Evolutionary conservation across 2,329 filamentous ascomycete genomes (phyloP).

Genomic region (Didymella segeticola): DNA sequence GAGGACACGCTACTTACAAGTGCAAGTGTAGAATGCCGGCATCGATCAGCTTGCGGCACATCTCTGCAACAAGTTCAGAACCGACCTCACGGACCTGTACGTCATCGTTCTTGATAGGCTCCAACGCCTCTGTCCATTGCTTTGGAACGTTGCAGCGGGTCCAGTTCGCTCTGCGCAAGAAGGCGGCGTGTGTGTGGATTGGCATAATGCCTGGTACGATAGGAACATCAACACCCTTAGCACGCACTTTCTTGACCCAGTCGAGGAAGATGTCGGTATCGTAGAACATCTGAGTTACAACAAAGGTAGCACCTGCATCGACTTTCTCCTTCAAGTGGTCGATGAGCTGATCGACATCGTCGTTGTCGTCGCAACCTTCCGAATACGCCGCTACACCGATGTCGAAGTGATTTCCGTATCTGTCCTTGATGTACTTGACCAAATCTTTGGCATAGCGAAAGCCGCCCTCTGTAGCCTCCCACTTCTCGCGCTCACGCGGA

Average conservation of each 20-base stretch:
- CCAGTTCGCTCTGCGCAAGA: conserved; percentile 87
- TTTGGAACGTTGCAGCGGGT: conserved; percentile 85
- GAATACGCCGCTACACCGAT: conserved; percentile 98
- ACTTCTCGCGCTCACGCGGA: conserved; percentile 90
- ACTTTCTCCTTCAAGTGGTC: conserved; percentile 97
- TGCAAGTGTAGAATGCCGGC: conserved; percentile 88
- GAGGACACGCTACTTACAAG: conserved; percentile 63
- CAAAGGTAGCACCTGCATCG: conserved; percentile 89
- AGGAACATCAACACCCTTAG: conserved; percentile 80
- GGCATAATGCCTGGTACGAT: conserved; percentile 91
- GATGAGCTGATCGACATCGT: conserved; percentile 82
- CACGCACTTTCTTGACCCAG: conserved; percentile 88
- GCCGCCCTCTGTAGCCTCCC: conserved; percentile 84
- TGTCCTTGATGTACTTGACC: conserved; percentile 79
- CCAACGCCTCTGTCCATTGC: conserved; percentile 79
- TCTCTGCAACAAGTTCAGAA: conserved; percentile 82
- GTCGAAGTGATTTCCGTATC: conserved; percentile 89
- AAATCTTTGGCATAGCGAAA: conserved; percentile 94
- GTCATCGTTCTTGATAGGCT: conserved; percentile 97
- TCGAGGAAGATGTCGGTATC: conserved; percentile 92
- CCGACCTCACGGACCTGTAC: conserved; percentile 89
- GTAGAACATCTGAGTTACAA: conserved; percentile 99
- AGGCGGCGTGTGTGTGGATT: conserved; percentile 93
- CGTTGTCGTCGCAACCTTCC: conserved; percentile 92
- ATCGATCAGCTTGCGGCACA: conserved; percentile 86